Percentiles rank a stretch among this genome's conserved stretches.
phyloP scores from a whole-genome alignment of 768 basidiomycete species.

The Tulasnella sp. region DNA sequence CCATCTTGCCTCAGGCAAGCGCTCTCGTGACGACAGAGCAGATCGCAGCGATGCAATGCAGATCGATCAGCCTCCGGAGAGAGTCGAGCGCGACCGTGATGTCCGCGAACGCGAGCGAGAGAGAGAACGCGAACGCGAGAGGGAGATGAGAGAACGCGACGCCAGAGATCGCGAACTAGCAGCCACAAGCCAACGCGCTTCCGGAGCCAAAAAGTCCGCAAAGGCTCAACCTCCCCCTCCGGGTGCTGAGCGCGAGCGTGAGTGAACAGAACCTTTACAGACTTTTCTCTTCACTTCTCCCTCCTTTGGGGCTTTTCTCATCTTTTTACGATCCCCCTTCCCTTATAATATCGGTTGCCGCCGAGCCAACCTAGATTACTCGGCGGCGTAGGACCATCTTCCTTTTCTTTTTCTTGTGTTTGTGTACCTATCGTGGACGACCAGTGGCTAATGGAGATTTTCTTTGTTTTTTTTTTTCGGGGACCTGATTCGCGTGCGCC shows the following conservation, averaged over 20 bases:
- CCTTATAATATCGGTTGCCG: not conserved
- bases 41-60: conserved; percentile 22
- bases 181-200: not conserved
- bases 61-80: conserved; percentile 19
- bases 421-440: not conserved
- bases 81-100: conserved; percentile 25
- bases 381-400: not conserved
- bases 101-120: conserved; percentile 27
- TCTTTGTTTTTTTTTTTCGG: not conserved
- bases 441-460: not conserved
- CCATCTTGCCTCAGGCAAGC: conserved; percentile 10
- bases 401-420: not conserved
- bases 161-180: not conserved
- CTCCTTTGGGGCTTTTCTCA: not conserved
- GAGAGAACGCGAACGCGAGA: conserved; percentile 30
- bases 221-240: conserved; percentile 1
- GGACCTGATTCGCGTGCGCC: not conserved
- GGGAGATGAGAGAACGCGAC: conserved; percentile 15
- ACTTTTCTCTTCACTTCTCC: not conserved
- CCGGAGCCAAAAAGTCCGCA: not conserved
- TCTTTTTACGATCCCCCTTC: not conserved
- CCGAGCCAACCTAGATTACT: not conserved
- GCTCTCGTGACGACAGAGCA: conserved; percentile 21
- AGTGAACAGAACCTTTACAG: not conserved
- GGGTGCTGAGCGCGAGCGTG: conserved; percentile 5